phyloP scores from a whole-genome alignment of 768 basidiomycete species.

The Coprinopsis sp. region DNA sequence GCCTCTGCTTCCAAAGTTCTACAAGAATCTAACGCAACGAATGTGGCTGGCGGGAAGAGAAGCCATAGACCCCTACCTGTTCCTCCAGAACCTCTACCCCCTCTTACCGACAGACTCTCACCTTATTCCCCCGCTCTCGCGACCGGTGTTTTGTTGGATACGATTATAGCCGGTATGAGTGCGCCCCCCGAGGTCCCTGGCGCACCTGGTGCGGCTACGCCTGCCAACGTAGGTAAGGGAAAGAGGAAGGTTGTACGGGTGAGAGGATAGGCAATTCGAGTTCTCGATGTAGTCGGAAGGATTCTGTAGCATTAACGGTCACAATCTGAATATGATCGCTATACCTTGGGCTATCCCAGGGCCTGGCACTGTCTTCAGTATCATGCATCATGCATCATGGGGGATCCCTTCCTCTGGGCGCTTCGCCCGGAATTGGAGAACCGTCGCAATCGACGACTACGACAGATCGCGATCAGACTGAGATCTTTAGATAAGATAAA shows the following conservation, averaged over 20 bases:
- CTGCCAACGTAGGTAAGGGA: conserved; percentile 55
- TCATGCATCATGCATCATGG: too few relatives aligned
- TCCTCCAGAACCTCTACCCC: conserved; percentile 74
- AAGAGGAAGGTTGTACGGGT: conserved; percentile 80
- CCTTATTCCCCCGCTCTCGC: conserved; percentile 76
- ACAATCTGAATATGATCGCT: too few relatives aligned
- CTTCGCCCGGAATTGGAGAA: too few relatives aligned
- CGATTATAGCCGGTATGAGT: conserved; percentile 83
- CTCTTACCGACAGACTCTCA: conserved; percentile 69
- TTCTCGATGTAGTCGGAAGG: too few relatives aligned
- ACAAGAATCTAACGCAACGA: conserved; percentile 13
- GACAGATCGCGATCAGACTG: too few relatives aligned
- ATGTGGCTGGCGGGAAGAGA: conserved; percentile 35
- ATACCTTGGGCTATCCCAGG: too few relatives aligned
- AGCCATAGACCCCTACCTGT: conserved; percentile 40
- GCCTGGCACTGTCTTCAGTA: too few relatives aligned
- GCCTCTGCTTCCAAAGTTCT: neutral
- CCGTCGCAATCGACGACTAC: too few relatives aligned
- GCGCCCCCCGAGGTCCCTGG: conserved; percentile 31
- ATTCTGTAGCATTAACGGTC: too few relatives aligned
- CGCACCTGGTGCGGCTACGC: conserved; percentile 26
- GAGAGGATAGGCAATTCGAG: too few relatives aligned
- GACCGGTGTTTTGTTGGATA: conserved; percentile 73
- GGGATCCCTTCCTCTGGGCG: too few relatives aligned
- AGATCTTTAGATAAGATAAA: too few relatives aligned